Conservation (phyloP, 2,329 filamentous ascomycete species). For the Trichophyton verrucosum region DNA sequence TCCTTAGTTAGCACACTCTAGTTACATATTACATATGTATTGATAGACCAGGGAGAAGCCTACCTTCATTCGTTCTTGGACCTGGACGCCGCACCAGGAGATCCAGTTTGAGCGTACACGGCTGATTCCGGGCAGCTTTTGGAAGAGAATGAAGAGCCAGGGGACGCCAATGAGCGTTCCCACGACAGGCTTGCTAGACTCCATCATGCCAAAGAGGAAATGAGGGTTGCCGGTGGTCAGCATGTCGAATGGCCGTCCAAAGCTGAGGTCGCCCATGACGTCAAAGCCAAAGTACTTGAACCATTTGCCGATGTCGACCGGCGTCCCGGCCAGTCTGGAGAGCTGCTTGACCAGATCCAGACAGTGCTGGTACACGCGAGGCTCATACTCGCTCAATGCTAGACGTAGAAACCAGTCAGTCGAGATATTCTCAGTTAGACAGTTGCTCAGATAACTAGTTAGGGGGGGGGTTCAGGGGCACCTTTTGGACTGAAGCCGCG, state of each 20-base stretch:
- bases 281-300: conserved; percentile 20
- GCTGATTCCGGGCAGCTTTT: conserved; percentile 12
- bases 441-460: no score
- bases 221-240: conserved; percentile 15
- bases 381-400: conserved; percentile 10
- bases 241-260: conserved; percentile 29
- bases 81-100: conserved; percentile 13
- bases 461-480: conserved; percentile 7
- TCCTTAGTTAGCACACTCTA: neutral
- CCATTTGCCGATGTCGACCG: conserved; percentile 12
- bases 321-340: neutral
- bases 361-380: conserved; percentile 7
- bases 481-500: conserved; percentile 22
- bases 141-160: conserved; percentile 18
- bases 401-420: no score
- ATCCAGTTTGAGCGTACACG: conserved; percentile 10
- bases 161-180: conserved; percentile 15
- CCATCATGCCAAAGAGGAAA: conserved; percentile 15
- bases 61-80: conserved; percentile 12
- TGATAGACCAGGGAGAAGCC: no score
- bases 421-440: neutral
- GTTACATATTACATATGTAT: no score
- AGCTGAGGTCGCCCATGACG: conserved; percentile 28
- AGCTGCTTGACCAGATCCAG: conserved; percentile 6
- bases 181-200: conserved; percentile 13